Evolutionary conservation across 345 rosid genomes (phyloP).

Genomic region (Aquilaria sinensis): DNA sequence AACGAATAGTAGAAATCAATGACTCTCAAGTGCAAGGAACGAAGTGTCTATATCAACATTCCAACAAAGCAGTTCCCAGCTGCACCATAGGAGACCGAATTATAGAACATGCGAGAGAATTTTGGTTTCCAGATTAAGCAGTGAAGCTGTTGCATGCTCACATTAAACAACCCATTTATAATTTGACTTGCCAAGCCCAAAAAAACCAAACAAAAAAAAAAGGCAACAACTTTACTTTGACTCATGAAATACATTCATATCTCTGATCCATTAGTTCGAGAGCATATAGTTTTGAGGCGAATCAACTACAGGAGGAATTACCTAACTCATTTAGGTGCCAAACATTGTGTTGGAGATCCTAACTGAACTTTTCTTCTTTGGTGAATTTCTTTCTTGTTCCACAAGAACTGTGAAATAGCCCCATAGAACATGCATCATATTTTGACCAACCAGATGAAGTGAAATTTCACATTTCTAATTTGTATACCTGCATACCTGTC

Average conservation of each 20-base stretch:
- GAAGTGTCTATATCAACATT: conserved; percentile 15
- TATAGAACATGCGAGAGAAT: conserved; percentile 14
- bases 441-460: background rate
- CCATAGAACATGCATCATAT: background rate
- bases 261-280: conserved; percentile 5
- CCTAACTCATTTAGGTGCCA: conserved; percentile 14
- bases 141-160: conserved; percentile 4
- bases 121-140: conserved; percentile 3
- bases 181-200: conserved; percentile 7
- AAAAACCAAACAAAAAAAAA: no score
- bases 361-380: background rate
- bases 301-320: background rate
- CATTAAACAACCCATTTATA: conserved; percentile 4
- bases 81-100: conserved; percentile 24
- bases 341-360: conserved; percentile 5
- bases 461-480: background rate
- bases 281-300: conserved; percentile 6
- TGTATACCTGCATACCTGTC: conserved; percentile 10
- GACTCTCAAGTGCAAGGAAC: conserved; percentile 21
- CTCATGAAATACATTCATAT: background rate
- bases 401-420: conserved; percentile 12
- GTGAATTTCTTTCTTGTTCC: background rate
- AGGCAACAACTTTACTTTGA: background rate
- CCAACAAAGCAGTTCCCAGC: conserved; percentile 20
- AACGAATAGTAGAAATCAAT: conserved; percentile 8